Evolutionary conservation across 768 basidiomycete species (phyloP).

Genomic region (Amanita molliuscula): DNA sequence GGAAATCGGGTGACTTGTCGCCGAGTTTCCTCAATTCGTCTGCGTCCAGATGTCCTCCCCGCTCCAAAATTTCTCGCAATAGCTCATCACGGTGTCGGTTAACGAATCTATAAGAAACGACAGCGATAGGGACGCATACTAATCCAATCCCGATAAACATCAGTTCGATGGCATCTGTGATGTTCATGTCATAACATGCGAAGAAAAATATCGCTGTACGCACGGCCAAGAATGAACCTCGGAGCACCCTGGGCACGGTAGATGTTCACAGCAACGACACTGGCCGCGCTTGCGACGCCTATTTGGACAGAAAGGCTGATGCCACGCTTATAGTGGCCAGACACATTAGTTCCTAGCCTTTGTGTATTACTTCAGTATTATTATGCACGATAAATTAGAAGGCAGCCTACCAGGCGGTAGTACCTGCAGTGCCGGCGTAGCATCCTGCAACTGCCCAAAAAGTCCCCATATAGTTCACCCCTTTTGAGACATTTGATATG

Average conservation of each 20-base stretch:
- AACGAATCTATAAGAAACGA: constrained; percentile 42
- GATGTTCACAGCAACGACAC: constrained; percentile 54
- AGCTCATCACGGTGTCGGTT: constrained; percentile 40
- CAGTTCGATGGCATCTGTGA: background rate
- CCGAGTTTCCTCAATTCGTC: constrained; percentile 36
- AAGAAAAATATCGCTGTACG: constrained; percentile 34
- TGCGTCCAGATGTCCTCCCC: constrained; percentile 22
- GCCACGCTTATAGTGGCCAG: constrained; percentile 63
- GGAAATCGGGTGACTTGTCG: constrained; percentile 53
- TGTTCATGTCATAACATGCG: constrained; percentile 25
- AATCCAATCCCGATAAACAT: constrained; percentile 39
- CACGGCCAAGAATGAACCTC: constrained; percentile 53
- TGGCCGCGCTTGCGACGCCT: constrained; percentile 55
- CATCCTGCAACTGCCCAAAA: constrained; percentile 60
- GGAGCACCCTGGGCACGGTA: constrained; percentile 51
- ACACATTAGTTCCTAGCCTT: constrained; percentile 58
- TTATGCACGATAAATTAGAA: background rate
- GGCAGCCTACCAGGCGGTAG: constrained; percentile 45
- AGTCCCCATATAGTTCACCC: constrained; percentile 64
- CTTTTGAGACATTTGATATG: constrained; percentile 13
- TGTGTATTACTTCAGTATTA: too few relatives aligned
- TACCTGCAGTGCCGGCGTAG: constrained; percentile 49
- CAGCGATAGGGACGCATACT: constrained; percentile 35
- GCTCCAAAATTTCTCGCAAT: constrained; percentile 17
- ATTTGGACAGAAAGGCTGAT: constrained; percentile 63